phyloP scores from a whole-genome alignment of 192 early-diverging fungal species.

The Funneliformis mosseae region DNA sequence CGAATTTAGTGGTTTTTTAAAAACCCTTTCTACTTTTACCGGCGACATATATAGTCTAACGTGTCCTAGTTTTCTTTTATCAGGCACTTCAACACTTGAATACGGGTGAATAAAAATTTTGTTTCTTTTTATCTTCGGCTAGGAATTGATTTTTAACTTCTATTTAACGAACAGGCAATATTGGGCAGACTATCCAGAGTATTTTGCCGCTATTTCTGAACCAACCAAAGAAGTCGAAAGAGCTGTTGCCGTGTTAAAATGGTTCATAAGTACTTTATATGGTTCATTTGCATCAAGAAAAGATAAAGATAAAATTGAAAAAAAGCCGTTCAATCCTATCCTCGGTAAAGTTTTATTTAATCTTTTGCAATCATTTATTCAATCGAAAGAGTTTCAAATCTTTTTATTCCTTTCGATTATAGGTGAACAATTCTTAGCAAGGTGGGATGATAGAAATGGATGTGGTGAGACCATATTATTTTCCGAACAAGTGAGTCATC shows the following conservation, averaged over 20 bases:
- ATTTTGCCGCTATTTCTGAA: conserved; percentile 67
- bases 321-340: conserved; percentile 63
- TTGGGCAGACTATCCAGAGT: conserved; percentile 62
- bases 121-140: neutral
- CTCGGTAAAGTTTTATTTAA: conserved; percentile 23
- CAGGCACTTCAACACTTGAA: conserved; percentile 76
- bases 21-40: conserved; percentile 71
- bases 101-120: conserved; percentile 57
- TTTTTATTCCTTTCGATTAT: neutral
- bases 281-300: conserved; percentile 75
- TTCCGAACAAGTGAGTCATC: conserved; percentile 74
- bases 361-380: too few species aligned
- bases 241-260: conserved; percentile 67
- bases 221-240: conserved; percentile 62
- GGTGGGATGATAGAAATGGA: conserved; percentile 57
- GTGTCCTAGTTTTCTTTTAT: conserved; percentile 78
- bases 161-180: conserved; percentile 46
- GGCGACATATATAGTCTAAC: conserved; percentile 81
- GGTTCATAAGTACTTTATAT: conserved; percentile 81
- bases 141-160: neutral
- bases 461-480: conserved; percentile 55
- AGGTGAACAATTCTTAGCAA: conserved; percentile 68
- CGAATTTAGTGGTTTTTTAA: conserved; percentile 27
- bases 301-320: conserved; percentile 72
- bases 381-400: neutral